phyloP scores from a whole-genome alignment of 768 basidiomycete species.

The Rhizopogon rudus region DNA sequence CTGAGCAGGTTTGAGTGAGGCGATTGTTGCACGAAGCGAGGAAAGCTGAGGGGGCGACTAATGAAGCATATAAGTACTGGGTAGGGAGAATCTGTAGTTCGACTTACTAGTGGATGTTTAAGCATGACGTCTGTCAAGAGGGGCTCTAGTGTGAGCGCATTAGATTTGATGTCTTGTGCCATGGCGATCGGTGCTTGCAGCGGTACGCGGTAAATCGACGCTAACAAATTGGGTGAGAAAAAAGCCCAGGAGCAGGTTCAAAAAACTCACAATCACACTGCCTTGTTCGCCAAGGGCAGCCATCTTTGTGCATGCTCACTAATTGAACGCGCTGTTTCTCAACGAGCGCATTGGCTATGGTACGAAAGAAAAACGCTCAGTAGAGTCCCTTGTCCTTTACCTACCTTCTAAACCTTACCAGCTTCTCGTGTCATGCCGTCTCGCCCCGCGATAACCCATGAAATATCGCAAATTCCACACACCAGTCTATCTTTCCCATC shows the following conservation, averaged over 20 bases:
- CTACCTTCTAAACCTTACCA: conserved; percentile 47
- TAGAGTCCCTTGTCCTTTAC: conserved; percentile 9
- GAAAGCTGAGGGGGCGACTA: conserved; percentile 58
- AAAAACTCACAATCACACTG: conserved; percentile 69
- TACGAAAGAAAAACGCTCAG: conserved; percentile 10
- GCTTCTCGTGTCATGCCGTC: conserved; percentile 74
- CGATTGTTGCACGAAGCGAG: conserved; percentile 44
- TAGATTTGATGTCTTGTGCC: conserved; percentile 54
- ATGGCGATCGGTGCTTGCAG: conserved; percentile 61
- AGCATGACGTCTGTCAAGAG: conserved; percentile 50
- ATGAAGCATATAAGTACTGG: conserved; percentile 6
- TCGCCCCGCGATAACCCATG: conserved; percentile 69
- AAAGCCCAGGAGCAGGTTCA: neutral
- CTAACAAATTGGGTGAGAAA: conserved; percentile 23
- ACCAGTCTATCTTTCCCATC: conserved; percentile 76
- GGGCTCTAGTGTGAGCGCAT: conserved; percentile 48
- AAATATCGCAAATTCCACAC: conserved; percentile 64
- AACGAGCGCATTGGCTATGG: conserved; percentile 58
- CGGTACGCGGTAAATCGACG: conserved; percentile 71
- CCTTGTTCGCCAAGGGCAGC: conserved; percentile 78
- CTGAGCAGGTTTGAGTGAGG: conserved; percentile 10
- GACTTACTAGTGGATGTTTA: conserved; percentile 69
- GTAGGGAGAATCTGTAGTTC: neutral
- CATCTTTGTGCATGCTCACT: conserved; percentile 69
- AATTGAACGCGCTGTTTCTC: conserved; percentile 69